Percentiles rank a stretch among this genome's conserved stretches.
phyloP scores from a whole-genome alignment of 2,329 filamentous ascomycete genomes.

The Ophiobolus disseminans region DNA sequence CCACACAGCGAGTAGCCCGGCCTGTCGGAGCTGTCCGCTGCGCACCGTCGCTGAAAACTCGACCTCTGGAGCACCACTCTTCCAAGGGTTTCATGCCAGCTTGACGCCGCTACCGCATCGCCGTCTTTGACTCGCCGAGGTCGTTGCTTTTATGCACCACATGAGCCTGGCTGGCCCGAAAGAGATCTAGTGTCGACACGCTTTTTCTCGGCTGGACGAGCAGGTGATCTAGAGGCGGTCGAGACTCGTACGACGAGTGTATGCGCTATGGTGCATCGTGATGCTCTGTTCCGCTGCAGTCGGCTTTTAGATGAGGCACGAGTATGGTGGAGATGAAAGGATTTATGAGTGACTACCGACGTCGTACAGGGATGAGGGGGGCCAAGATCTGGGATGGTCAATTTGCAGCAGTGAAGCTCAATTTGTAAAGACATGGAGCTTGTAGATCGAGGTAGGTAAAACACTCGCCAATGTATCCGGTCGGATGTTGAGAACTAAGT shows the following conservation, averaged over 20 bases:
- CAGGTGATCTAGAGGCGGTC: constrained; percentile 25
- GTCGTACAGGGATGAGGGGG: too few relatives aligned
- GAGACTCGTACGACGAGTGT: constrained; percentile 22
- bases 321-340: too few relatives aligned
- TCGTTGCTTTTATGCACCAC: constrained; percentile 22
- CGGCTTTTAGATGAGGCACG: too few relatives aligned
- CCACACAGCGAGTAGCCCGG: neutral
- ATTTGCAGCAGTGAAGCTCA: too few relatives aligned
- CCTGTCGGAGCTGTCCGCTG: neutral
- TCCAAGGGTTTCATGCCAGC: too few relatives aligned
- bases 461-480: too few relatives aligned
- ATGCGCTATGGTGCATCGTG: constrained; percentile 16
- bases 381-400: too few relatives aligned
- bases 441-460: too few relatives aligned
- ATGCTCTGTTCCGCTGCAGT: neutral
- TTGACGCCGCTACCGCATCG: constrained; percentile 12
- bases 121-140: constrained; percentile 9
- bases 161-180: constrained; percentile 17
- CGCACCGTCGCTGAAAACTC: neutral
- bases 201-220: constrained; percentile 16
- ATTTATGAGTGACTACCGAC: too few relatives aligned
- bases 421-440: too few relatives aligned
- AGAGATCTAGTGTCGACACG: constrained; percentile 16
- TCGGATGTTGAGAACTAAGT: too few relatives aligned
- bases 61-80: neutral